phyloP scores from a whole-genome alignment of 2,329 filamentous ascomycete genomes.

The Fusarium compactum region DNA sequence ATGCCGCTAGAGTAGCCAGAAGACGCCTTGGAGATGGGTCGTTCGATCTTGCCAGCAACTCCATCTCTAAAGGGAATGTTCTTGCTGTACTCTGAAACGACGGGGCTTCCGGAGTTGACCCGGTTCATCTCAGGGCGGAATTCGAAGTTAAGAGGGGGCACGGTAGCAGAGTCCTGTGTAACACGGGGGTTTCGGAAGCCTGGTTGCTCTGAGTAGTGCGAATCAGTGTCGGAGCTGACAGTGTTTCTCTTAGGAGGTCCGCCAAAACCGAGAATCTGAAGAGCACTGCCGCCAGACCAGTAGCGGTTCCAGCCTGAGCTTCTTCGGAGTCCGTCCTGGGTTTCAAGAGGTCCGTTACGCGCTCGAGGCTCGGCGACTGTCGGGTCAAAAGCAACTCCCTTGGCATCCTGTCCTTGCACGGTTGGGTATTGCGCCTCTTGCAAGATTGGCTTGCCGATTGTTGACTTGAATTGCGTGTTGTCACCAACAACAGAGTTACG shows the following conservation, averaged over 20 bases:
- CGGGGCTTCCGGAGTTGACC: conserved; percentile 77
- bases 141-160: conserved; percentile 76
- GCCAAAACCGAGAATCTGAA: conserved; percentile 74
- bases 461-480: conserved; percentile 72
- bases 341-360: conserved; percentile 50
- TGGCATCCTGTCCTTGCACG: conserved; percentile 56
- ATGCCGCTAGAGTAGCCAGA: conserved; percentile 73
- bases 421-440: conserved; percentile 54
- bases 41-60: conserved; percentile 71
- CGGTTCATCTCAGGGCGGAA: conserved; percentile 72
- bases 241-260: conserved; percentile 60
- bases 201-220: conserved; percentile 62
- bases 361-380: conserved; percentile 53
- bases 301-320: conserved; percentile 83
- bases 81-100: conserved; percentile 69
- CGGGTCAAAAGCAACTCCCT: conserved; percentile 56
- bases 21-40: conserved; percentile 63
- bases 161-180: conserved; percentile 75
- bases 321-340: conserved; percentile 62
- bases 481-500: conserved; percentile 65
- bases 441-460: conserved; percentile 71
- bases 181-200: conserved; percentile 54
- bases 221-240: conserved; percentile 66
- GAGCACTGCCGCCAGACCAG: conserved; percentile 78
- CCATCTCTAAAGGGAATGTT: conserved; percentile 66